phyloP scores from a whole-genome alignment of 345 rosid species.

The Salix koriyanagi region DNA sequence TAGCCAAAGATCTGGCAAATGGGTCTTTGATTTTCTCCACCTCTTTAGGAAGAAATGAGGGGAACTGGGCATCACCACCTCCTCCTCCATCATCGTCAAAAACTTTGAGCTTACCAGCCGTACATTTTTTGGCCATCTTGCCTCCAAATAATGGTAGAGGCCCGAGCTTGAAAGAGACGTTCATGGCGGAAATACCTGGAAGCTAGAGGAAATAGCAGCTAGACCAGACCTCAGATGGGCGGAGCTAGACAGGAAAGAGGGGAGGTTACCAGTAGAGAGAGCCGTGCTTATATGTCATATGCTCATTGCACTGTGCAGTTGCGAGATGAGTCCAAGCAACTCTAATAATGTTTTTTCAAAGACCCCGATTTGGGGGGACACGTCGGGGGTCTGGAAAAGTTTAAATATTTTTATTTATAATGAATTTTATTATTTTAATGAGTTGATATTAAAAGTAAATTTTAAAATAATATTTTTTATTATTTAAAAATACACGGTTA shows the following conservation, averaged over 20 bases:
- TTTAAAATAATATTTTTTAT: too few relatives aligned
- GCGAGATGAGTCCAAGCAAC: neutral
- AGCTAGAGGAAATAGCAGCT: neutral
- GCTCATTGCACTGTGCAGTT: neutral
- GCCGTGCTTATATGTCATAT: neutral
- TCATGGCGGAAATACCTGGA: neutral
- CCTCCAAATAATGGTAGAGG: conserved; percentile 5
- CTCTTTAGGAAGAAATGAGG: conserved; percentile 73
- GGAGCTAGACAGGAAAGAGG: neutral
- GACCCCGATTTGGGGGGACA: too few relatives aligned
- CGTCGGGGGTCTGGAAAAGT: too few relatives aligned
- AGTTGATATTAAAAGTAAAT: too few relatives aligned
- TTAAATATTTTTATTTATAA: too few relatives aligned
- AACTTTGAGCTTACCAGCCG: conserved; percentile 1
- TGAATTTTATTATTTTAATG: too few relatives aligned
- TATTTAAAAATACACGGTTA: too few relatives aligned
- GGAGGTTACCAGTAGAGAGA: neutral
- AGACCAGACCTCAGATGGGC: neutral
- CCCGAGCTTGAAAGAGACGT: conserved; percentile 19
- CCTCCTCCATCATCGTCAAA: conserved; percentile 15
- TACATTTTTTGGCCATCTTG: neutral
- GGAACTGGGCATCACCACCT: conserved; percentile 40
- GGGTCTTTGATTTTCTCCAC: conserved; percentile 73
- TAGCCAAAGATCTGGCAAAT: conserved; percentile 64
- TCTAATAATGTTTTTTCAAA: too few relatives aligned